phyloP scores from a whole-genome alignment of 208 protist species.

The Acanthamoeba divionensis region DNA sequence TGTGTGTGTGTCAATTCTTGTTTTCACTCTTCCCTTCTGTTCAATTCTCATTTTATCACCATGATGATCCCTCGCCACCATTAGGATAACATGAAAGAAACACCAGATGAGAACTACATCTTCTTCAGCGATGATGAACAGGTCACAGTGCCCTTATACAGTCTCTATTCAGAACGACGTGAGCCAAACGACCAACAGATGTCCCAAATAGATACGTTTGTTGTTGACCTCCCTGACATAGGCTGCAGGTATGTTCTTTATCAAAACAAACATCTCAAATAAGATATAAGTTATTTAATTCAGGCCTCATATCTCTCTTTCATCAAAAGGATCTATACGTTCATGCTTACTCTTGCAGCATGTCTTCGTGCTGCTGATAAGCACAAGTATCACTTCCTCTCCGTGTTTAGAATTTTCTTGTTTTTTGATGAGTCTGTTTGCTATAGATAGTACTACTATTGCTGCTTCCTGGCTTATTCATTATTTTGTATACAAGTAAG shows the following conservation, averaged over 20 bases:
- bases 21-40: background rate
- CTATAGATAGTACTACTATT: background rate
- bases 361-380: background rate
- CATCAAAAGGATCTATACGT: background rate
- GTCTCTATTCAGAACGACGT: constrained; percentile 16
- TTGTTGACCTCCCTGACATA: constrained; percentile 26
- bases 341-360: constrained; percentile 33
- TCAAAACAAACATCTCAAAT: background rate
- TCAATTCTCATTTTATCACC: background rate
- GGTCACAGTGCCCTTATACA: constrained; percentile 15
- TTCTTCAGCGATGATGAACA: background rate
- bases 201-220: background rate
- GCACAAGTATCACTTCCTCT: background rate
- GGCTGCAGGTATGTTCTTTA: background rate
- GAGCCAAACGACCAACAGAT: constrained; percentile 25
- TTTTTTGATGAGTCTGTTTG: background rate
- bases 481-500: background rate
- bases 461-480: background rate
- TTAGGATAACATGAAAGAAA: constrained; percentile 34
- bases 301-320: background rate
- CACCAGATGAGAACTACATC: constrained; percentile 20
- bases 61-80: background rate
- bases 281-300: too few species aligned
- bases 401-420: background rate
- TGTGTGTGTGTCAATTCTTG: background rate